phyloP scores from a whole-genome alignment of 2,329 filamentous ascomycete species.

The Zymoseptoria brevis region DNA sequence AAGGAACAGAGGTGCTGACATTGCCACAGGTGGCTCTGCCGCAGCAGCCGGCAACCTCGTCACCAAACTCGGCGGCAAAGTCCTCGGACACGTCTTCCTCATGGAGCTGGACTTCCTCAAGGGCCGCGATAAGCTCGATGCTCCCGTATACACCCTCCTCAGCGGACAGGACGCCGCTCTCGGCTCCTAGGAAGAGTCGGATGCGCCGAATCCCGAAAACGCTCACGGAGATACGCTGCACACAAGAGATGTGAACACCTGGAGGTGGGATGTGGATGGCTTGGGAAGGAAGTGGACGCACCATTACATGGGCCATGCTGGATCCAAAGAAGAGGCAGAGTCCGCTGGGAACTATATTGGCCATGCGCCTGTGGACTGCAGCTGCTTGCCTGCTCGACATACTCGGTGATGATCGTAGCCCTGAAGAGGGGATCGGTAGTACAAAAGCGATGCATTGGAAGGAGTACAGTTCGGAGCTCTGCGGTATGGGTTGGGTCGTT shows the following conservation, averaged over 20 bases:
- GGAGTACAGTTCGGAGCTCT: not conserved
- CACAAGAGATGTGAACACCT: not conserved
- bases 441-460: not conserved
- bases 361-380: not conserved
- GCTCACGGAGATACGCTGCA: not conserved
- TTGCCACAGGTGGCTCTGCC: constrained; percentile 72
- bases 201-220: not conserved
- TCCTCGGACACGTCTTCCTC: constrained; percentile 88
- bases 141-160: constrained; percentile 76
- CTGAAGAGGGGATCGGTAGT: not conserved
- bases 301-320: not conserved
- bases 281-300: not conserved
- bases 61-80: constrained; percentile 71
- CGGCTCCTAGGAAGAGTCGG: not conserved
- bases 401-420: not conserved
- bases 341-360: not conserved
- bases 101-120: constrained; percentile 92
- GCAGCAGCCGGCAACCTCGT: constrained; percentile 81
- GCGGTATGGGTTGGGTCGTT: not conserved
- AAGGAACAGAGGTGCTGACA: not conserved
- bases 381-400: not conserved
- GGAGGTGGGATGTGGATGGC: not conserved
- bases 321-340: not conserved
- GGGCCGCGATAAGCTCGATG: constrained; percentile 79
- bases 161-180: constrained; percentile 48